Conservation (phyloP, 306 rosid genomes). For the Senna tora region DNA sequence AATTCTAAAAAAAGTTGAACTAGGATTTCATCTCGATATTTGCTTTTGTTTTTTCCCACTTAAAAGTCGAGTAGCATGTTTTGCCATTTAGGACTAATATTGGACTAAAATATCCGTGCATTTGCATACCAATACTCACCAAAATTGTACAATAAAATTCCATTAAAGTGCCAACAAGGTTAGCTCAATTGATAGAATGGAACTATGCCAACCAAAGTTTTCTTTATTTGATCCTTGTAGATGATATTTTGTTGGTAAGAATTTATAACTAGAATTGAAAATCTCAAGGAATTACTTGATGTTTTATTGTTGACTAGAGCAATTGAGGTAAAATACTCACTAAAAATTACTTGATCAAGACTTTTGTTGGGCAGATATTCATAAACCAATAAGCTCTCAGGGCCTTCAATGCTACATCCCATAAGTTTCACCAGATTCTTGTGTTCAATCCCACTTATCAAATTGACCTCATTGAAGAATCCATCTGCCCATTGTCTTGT, state of each 20-base stretch:
- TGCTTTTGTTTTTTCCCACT: background rate
- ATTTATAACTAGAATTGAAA: background rate
- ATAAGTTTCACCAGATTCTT: slow-evolving; percentile 66
- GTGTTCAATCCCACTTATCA: slow-evolving; percentile 56
- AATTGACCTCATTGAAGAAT: slow-evolving; percentile 66
- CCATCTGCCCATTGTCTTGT: slow-evolving; percentile 63
- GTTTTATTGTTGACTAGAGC: background rate
- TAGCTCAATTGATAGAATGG: background rate
- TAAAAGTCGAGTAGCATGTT: background rate
- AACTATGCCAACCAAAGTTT: too few relatives aligned
- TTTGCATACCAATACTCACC: too few relatives aligned
- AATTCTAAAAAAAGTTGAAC: background rate
- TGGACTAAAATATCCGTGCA: too few relatives aligned
- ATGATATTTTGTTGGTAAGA: background rate
- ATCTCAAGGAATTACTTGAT: background rate
- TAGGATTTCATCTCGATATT: background rate
- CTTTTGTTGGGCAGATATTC: slow-evolving; percentile 63
- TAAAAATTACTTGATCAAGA: slow-evolving; percentile 62
- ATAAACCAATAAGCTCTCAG: slow-evolving; percentile 73
- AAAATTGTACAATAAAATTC: too few relatives aligned
- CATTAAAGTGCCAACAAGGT: background rate
- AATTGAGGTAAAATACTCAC: slow-evolving; percentile 36
- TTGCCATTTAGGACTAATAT: background rate
- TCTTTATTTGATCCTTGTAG: too few relatives aligned
- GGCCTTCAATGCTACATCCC: slow-evolving; percentile 80